Base-by-base conservation (phyloP, 768 basidiomycete species). In the Xerocomellus chrysenteron region DNA sequence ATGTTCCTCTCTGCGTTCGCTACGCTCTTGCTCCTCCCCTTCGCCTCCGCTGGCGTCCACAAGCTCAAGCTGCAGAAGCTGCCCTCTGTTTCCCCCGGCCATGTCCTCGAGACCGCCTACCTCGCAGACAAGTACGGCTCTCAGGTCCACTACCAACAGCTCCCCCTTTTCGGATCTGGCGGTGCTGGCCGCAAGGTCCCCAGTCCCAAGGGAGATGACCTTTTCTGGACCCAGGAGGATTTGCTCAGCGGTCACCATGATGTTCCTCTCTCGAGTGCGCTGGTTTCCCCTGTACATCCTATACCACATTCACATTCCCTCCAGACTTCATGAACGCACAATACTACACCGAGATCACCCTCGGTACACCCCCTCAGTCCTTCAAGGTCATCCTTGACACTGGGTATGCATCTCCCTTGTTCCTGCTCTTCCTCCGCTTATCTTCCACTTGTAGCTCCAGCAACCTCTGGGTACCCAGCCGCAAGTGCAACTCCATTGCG, bases 291-390 rank as follows among this genome's bases (percentile, higher is more conserved):
- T 26, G 19, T 5, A 11, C 24, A 2, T 33, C 44, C 24, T 33
- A 30, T n/a, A 0, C 42, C 40, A n/a, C 28, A 49, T 37, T 47
- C 47, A 57, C 35, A 5, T 21, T 35, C 26, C 35, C 52, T 21
- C 17, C 54, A 97, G 95, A 98, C 79, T 98, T 92, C 76, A 86
- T 95, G 86, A 98, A 98, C 71, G 95, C 97, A 36, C 95, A 99
- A 73, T 98, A 99, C 75, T 99, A 82, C 70, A 82, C 94, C 19
- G 90, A 94, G 59, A 96, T 98, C 57, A 68, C 78, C 1, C 71
- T 98, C 52, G 96, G 96, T 16, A 81, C 78, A 1, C 96, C 96
- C 21, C 82, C 93, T 36, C 96, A 98, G 73, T 75, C 67, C 4
- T 96, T 95, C 82, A 94, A 96, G 75, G 94, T 97, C 66, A 85